A percentile compares a stretch with the other conserved stretches of the same genome.
Evolutionary conservation across 2,329 filamentous ascomycete genomes (phyloP).

Genomic region (Blastomyces emzantsi): DNA sequence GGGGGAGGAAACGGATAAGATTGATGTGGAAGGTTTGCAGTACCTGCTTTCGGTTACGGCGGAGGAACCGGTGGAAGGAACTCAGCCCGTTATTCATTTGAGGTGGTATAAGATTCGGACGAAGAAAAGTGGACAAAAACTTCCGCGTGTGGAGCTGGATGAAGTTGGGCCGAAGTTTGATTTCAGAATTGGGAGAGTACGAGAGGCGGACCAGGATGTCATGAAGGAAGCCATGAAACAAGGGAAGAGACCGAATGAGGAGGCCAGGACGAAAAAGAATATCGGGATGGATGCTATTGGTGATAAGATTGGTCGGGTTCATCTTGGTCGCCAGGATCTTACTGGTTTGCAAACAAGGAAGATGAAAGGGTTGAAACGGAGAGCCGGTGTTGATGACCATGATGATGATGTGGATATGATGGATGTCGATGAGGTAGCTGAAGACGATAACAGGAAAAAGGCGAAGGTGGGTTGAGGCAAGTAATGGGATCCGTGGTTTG

Average conservation of each 20-base stretch:
- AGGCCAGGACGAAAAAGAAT: conserved; percentile 80
- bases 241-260: conserved; percentile 53
- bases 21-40: conserved; percentile 92
- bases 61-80: conserved; percentile 48
- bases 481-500: not conserved
- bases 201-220: conserved; percentile 66
- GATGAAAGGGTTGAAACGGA: conserved; percentile 97
- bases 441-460: conserved; percentile 28
- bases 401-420: conserved; percentile 43
- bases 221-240: conserved; percentile 88
- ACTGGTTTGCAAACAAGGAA: conserved; percentile 84
- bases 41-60: conserved; percentile 78
- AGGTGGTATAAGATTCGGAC: conserved; percentile 81
- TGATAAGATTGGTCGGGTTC: conserved; percentile 91
- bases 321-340: conserved; percentile 84
- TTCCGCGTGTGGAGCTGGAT: conserved; percentile 86
- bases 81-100: conserved; percentile 47
- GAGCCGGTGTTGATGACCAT: conserved; percentile 53
- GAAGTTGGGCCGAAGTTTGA: conserved; percentile 94
- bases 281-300: conserved; percentile 83
- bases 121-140: conserved; percentile 72
- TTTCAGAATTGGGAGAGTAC: conserved; percentile 72
- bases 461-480: conserved; percentile 15
- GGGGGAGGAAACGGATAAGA: conserved; percentile 66
- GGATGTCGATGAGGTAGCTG: conserved; percentile 34